Percentiles rank a stretch among this genome's conserved stretches.
Conservation (phyloP, 495 filamentous ascomycete species). For the Lasiosphaeris hirsuta region DNA sequence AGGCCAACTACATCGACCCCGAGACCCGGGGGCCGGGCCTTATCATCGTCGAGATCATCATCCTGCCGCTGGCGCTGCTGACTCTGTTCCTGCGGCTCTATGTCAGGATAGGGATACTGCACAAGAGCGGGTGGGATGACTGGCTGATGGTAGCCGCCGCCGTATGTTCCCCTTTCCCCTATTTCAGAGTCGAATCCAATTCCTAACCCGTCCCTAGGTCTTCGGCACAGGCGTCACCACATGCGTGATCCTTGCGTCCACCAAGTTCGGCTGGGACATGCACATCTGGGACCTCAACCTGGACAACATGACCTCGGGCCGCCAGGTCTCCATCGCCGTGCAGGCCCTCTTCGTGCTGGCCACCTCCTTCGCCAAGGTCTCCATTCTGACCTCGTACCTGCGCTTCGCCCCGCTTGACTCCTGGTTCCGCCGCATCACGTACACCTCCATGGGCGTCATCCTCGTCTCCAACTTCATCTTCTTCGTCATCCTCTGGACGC, state of each 20-base stretch:
- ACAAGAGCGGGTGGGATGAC: conserved; percentile 25
- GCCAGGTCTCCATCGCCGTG: conserved; percentile 28
- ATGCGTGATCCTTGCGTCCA: conserved; percentile 23
- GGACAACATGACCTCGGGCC: conserved; percentile 12
- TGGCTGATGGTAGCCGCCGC: conserved; percentile 28
- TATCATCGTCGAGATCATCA: conserved; percentile 24
- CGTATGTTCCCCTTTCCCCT: conserved; percentile 11
- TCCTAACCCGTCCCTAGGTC: conserved; percentile 11
- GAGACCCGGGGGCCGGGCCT: conserved; percentile 43
- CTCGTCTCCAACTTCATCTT: conserved; percentile 23
- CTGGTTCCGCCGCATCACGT: conserved; percentile 37
- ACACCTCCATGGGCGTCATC: conserved; percentile 20
- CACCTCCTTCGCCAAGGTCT: conserved; percentile 42
- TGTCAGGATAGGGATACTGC: conserved; percentile 16
- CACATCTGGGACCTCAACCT: conserved; percentile 27
- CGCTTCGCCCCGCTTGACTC: conserved; percentile 42
- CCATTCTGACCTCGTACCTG: conserved; percentile 50
- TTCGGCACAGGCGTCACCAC: conserved; percentile 23
- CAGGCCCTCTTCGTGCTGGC: conserved; percentile 27
- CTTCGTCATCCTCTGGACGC: conserved; percentile 34
- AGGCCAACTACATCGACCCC: conserved; percentile 54
- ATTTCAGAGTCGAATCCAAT: background rate
- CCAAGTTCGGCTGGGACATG: conserved; percentile 24
- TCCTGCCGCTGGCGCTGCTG: conserved; percentile 18
- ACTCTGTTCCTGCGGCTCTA: conserved; percentile 24